Percentiles rank a stretch among this genome's conserved stretches.
Conservation (phyloP, 2,329 filamentous ascomycete genomes). For the Alternaria brassicicola region DNA sequence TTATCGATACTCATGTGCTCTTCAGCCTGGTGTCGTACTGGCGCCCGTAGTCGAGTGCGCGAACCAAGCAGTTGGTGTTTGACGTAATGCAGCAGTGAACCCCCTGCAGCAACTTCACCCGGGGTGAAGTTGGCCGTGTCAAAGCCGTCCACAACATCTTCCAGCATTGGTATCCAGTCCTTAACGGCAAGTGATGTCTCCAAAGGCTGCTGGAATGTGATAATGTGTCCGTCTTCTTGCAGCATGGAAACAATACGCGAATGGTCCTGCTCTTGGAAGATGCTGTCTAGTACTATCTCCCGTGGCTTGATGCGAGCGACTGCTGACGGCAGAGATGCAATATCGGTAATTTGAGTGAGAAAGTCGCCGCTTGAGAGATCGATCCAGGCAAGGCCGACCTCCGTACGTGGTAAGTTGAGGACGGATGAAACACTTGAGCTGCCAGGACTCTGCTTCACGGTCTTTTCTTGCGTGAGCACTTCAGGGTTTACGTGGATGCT, state of each 20-base stretch:
- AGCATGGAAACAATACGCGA: constrained; percentile 70
- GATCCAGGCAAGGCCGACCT: constrained; percentile 86
- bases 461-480: constrained; percentile 28
- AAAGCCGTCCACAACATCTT: constrained; percentile 67
- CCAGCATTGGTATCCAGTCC: constrained; percentile 78
- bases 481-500: constrained; percentile 69
- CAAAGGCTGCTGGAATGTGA: constrained; percentile 70
- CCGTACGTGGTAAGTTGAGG: constrained; percentile 48
- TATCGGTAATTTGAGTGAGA: constrained; percentile 76
- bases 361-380: constrained; percentile 96
- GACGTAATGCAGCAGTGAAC: constrained; percentile 83
- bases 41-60: constrained; percentile 82
- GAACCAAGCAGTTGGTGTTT: constrained; percentile 76
- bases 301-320: constrained; percentile 82
- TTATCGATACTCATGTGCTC: constrained; percentile 91
- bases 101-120: constrained; percentile 77
- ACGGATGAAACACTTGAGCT: constrained; percentile 40
- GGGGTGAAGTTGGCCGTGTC: constrained; percentile 64
- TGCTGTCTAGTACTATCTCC: constrained; percentile 77
- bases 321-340: constrained; percentile 76
- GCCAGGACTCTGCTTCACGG: constrained; percentile 35
- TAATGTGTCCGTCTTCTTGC: constrained; percentile 74
- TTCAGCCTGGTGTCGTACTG: constrained; percentile 72
- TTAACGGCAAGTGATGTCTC: constrained; percentile 56
- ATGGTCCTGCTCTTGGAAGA: constrained; percentile 61